Evolutionary conservation across 441 rosid species (phyloP), one percentile per base, ranked within the genome.

Genomic region (Erodium moschatum): DNA sequence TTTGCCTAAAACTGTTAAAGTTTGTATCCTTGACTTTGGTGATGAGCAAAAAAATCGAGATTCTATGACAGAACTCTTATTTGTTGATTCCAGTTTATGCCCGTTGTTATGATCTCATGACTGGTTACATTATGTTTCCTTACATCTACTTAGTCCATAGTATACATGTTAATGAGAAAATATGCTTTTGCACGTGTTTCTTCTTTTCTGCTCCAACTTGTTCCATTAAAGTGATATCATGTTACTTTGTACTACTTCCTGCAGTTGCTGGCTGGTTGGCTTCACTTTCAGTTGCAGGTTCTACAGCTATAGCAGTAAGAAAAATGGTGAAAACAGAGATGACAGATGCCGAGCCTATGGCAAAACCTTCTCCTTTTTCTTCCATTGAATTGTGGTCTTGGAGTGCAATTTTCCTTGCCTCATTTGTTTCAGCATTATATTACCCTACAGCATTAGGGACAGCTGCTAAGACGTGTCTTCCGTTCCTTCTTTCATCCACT

Each of bases 191-290:
- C 61, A 15, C 0, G 21, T 54, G 61, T 54, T 15, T 54, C 15
- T 54, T 15, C 10, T 54, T 15, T 54, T 54, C 21, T 19, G 63
- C 9, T 9, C 27, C 63, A 19, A 56, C 27, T 56, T 56, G 11
- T 56, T 56, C 21, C 24, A 16, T 56, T n/a, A 70, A 27, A 58
- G 68, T 38, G 42, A 40, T 58, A 40, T 4, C 0, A 24, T 19
- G 24, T 27, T 68, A 6, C 19, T 64, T 6, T 71, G 15, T 75
- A 33, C 6, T 21, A 3, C 58, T 74, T 58, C 3, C 73, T 78
- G 75, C 83, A 93, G 98, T 84, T 40, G 93, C 87, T 71, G 98
- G 97, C 27, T 93, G 98, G 98, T 70, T 93, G 70, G 97, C 98
- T 66, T 86, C 98, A 46, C 93, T 91, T 70, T 87, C 89, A 73